Percentiles rank a stretch among this genome's conserved stretches.
Conservation (phyloP, 768 basidiomycete genomes). For the Podaxis sp. region DNA sequence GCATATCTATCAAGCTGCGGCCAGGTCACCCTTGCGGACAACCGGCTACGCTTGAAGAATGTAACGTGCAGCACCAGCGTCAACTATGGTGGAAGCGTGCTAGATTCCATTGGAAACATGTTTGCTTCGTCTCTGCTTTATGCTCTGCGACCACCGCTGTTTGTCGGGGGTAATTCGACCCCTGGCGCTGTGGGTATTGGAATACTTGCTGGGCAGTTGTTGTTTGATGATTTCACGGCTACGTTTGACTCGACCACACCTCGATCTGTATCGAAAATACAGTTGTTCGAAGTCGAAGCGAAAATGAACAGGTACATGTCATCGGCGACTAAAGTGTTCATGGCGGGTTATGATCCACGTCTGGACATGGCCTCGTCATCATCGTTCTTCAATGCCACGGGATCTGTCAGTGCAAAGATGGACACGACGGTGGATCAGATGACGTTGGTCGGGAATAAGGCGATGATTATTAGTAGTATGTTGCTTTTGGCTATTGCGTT, state of each 20-base stretch:
- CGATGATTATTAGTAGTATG: conserved; percentile 7
- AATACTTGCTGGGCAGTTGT: conserved; percentile 4
- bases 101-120: not conserved
- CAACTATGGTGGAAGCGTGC: not conserved
- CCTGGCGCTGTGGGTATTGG: conserved; percentile 3
- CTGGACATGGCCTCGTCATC: not conserved
- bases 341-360: not conserved
- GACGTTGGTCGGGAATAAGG: conserved; percentile 7
- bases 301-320: conserved; percentile 5
- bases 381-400: not conserved
- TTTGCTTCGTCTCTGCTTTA: conserved; percentile 5
- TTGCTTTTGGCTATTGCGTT: conserved; percentile 1
- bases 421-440: conserved; percentile 1
- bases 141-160: not conserved
- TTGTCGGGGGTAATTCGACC: not conserved
- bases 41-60: not conserved
- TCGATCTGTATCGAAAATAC: not conserved
- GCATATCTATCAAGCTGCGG: not conserved
- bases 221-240: conserved; percentile 8
- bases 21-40: not conserved
- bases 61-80: not conserved
- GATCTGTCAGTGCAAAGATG: not conserved
- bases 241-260: not conserved
- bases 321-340: not conserved
- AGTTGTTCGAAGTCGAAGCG: not conserved